A percentile compares a stretch with the other conserved stretches of the same genome.
Conservation (phyloP, 805 yeast genomes). For the Candida xiaguanensis region DNA sequence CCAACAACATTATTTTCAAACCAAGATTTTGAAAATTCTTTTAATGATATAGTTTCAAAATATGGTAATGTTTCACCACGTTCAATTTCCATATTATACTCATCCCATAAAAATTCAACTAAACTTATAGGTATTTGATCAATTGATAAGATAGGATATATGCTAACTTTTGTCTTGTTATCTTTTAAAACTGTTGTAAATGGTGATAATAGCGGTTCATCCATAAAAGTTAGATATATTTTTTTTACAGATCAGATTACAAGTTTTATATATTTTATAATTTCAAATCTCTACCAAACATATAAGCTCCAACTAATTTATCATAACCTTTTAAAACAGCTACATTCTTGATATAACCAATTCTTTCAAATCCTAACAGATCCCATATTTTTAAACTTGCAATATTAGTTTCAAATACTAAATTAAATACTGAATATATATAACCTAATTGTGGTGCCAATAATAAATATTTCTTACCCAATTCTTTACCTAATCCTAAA, state of each 20-base stretch:
- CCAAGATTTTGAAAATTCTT: constrained; percentile 83
- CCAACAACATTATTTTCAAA: constrained; percentile 75
- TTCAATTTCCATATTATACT: constrained; percentile 88
- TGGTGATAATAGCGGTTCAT: constrained; percentile 37
- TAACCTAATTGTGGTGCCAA: constrained; percentile 82
- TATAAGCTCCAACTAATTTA: constrained; percentile 68
- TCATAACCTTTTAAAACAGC: constrained; percentile 63
- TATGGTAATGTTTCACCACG: constrained; percentile 86
- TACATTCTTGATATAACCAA: constrained; percentile 72
- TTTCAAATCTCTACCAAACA: constrained; percentile 66
- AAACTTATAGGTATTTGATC: constrained; percentile 74
- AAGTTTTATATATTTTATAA: no score
- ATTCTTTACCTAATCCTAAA: constrained; percentile 59
- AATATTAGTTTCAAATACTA: constrained; percentile 76
- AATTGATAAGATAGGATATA: constrained; percentile 74
- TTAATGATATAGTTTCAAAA: constrained; percentile 72
- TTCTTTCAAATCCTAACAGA: constrained; percentile 69
- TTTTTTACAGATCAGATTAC: no score
- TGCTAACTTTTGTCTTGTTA: constrained; percentile 89
- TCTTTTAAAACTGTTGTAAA: constrained; percentile 81
- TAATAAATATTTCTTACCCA: constrained; percentile 63
- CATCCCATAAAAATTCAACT: constrained; percentile 80
- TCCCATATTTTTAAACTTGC: constrained; percentile 86
- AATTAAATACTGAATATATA: constrained; percentile 78
- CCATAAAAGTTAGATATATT: no score